Base-by-base conservation (phyloP, 2,329 filamentous ascomycete genomes). In the Fusarium sambucinum region DNA sequence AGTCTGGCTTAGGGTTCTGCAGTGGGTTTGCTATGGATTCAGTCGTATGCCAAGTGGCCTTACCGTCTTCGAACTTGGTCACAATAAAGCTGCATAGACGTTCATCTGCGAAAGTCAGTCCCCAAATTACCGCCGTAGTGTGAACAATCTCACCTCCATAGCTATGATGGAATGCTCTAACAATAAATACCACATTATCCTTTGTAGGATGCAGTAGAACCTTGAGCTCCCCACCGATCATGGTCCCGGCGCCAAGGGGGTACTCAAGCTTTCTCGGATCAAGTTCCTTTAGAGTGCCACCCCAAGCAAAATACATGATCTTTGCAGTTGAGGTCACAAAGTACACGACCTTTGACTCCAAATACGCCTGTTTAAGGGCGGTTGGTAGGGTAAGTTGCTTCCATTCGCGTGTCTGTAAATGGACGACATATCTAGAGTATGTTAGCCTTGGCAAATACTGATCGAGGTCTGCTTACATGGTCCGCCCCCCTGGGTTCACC, bases 261-360 rank as follows among this genome's bases (percentile, higher is more conserved):
- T 21, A 11, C 9, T 29, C 42, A 6, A 69, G 14, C 10, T 56
- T 41, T 9, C 32, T 27, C 4, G 63, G 40, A 16, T 71, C 60
- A 3, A 77, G 50, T 14, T 74, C 66, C 0, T 40, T 42, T 3
- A 68, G 59, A 4, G 46, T 62, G 3, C 66, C 71, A 2, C 46
- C 56, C 73, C 73, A 76, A 5, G 40, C 40, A 55, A 72, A 77
- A 17, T 60, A 16, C 29, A 76, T 32, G 17, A 77, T 57, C 7
- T 65, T 53, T 1, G 59, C 58, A n/a, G 66, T 61, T 12, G n/a
- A 48, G 1, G 73, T 73, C 11, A 74, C 66, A n/a, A 73, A 52
- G 1, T 59, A 72, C 3, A 68, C 60, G 12, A 55, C 62, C 17
- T 71, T 68, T 2, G 57, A 65, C 4, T 76, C 58, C 7, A 56